These are phyloP conservation scores for Colletotrichum theobromicola DNA, from an alignment of 2,329 filamentous ascomycete species.

Conservation along the genomic window DNA sequence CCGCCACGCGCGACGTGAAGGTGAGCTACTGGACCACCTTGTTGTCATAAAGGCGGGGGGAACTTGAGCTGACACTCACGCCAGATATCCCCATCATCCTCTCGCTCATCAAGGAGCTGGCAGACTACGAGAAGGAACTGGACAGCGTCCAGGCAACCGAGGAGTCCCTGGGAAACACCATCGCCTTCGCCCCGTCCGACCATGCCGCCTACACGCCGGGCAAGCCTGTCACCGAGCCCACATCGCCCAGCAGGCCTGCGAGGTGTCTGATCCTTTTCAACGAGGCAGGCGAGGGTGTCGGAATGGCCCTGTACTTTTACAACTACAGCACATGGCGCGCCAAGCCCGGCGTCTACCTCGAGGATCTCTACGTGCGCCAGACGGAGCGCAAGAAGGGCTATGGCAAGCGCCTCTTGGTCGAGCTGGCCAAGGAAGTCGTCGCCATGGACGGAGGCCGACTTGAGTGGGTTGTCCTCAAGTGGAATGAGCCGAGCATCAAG, in stretches of 20 bases:
- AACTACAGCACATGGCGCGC: slow-evolving; percentile 95
- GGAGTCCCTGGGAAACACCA: slow-evolving; percentile 72
- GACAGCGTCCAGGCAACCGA: slow-evolving; percentile 80
- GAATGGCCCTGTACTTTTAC: slow-evolving; percentile 92
- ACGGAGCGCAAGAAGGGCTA: slow-evolving; percentile 77
- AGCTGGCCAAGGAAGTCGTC: slow-evolving; percentile 80
- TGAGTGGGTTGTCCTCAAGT: slow-evolving; percentile 91
- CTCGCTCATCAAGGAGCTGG: slow-evolving; percentile 81
- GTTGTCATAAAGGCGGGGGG: neutral
- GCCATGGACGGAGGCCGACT: slow-evolving; percentile 75
- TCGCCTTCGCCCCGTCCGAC: slow-evolving; percentile 73
- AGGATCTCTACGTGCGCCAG: slow-evolving; percentile 86
- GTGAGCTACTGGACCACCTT: slow-evolving; percentile 37
- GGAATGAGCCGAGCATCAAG: slow-evolving; percentile 88
- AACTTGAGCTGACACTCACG: neutral
- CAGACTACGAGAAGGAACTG: slow-evolving; percentile 83
- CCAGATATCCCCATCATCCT: slow-evolving; percentile 85
- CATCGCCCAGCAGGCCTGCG: slow-evolving; percentile 65
- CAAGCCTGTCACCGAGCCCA: slow-evolving; percentile 54
- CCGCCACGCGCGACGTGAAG: slow-evolving; percentile 65
- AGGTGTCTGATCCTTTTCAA: slow-evolving; percentile 75
- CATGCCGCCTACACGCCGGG: slow-evolving; percentile 37
- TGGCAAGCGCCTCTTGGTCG: slow-evolving; percentile 75
- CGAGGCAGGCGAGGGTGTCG: slow-evolving; percentile 56
- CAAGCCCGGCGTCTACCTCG: slow-evolving; percentile 88